phyloP scores from a whole-genome alignment of 2,329 filamentous ascomycete genomes.

The Phialophora chinensis region DNA sequence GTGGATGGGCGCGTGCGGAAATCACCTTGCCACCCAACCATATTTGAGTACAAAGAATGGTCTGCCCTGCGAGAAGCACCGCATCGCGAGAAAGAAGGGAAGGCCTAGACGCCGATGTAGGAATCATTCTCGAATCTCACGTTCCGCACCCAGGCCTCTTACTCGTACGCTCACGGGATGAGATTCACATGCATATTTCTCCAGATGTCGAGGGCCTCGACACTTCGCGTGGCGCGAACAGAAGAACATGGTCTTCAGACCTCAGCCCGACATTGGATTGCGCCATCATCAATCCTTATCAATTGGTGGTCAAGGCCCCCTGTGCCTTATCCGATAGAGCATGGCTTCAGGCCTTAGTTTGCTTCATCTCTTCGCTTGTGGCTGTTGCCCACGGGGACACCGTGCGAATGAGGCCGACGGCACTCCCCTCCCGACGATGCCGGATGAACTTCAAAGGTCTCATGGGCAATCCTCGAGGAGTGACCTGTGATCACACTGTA shows the following conservation, averaged over 20 bases:
- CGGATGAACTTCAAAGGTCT: background rate
- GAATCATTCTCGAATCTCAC: slow-evolving; percentile 13
- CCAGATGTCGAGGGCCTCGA: background rate
- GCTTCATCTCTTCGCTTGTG: slow-evolving; percentile 34
- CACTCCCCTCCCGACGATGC: background rate
- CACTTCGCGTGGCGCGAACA: slow-evolving; percentile 12
- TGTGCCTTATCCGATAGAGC: slow-evolving; percentile 24
- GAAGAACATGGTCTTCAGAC: slow-evolving; percentile 17
- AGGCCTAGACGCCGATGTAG: slow-evolving; percentile 16
- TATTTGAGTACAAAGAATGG: slow-evolving; percentile 20
- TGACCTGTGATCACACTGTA: background rate
- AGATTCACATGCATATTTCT: slow-evolving; percentile 16
- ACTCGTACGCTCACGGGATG: background rate
- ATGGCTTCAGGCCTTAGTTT: slow-evolving; percentile 29
- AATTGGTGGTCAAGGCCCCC: slow-evolving; percentile 8
- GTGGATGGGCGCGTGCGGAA: slow-evolving; percentile 34
- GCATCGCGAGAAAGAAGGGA: slow-evolving; percentile 13
- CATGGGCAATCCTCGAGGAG: background rate
- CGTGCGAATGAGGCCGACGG: slow-evolving; percentile 14
- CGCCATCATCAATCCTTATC: slow-evolving; percentile 30
- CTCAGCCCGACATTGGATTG: slow-evolving; percentile 26
- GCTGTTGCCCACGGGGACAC: slow-evolving; percentile 26
- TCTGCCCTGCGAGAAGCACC: slow-evolving; percentile 24
- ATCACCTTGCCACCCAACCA: slow-evolving; percentile 24
- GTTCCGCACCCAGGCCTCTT: background rate